Base-by-base conservation (phyloP, 495 filamentous ascomycete species). In the Immersiella caudata region DNA sequence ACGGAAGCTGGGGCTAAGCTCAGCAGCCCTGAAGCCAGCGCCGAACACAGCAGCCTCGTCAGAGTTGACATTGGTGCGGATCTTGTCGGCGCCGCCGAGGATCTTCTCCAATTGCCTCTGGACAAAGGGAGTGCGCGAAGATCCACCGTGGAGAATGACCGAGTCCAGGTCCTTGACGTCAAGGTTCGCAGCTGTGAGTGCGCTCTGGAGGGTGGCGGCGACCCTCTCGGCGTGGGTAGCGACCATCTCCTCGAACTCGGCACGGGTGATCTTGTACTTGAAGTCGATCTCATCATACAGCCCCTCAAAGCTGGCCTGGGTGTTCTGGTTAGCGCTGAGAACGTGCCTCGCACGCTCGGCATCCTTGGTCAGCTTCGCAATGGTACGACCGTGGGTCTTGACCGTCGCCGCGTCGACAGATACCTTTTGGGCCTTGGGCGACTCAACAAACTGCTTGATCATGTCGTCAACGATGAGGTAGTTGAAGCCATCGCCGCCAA, bases 1-100 rank as follows among this genome's bases (percentile, higher is more conserved):
- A 60, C 91, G 88, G 85, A 99, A 99, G 74, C 89, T 93, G 40
- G 94, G 93, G 78, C 91, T 96, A 59, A 98, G 84, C 67, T 89
- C 89, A 57, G 96, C 96, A 29, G 90, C 96, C 75, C 93, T 92
- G 84, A 98, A 98, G 21, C 92, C 93, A 60, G 96, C 96, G 70
- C 96, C 96, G 78, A 99, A 96, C 18, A 97, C 95, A 58, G 96
- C 95, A 18, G 96, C 88, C 80, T 99, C 96, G 76, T 99, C 96
- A 27, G 94, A 90, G 79, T 99, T 99, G 71, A 99, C 96, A 72
- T 94, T 98, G 70, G 90, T 89, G 64, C 92, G 88, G 66, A 99
- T 83, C 81, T 97, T 97, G 60, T 89, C 87, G 6, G 87, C 82
- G 18, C 83, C 84, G 11, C 91, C 90, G 29, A 89, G 85, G 58